phyloP scores from a whole-genome alignment of 257 asterid species.

The Petunia axillaris region DNA sequence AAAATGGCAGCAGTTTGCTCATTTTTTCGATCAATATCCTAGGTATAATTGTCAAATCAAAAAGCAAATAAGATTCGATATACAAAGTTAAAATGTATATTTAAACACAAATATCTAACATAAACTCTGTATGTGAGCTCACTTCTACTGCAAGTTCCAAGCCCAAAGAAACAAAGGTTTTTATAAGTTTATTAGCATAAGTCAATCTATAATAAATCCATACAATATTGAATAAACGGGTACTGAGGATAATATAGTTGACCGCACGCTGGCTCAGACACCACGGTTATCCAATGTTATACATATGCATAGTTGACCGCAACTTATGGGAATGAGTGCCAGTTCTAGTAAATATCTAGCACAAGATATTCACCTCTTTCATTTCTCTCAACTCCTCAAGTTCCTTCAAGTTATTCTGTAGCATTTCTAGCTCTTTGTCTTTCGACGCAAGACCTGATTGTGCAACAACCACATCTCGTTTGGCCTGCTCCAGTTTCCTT shows the following conservation, averaged over 20 bases:
- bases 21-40: slow-evolving; percentile 96
- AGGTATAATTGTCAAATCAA: slow-evolving; percentile 16
- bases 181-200: not conserved
- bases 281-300: no score
- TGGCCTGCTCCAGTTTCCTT: slow-evolving; percentile 68
- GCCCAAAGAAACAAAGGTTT: not conserved
- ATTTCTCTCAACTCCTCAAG: slow-evolving; percentile 93
- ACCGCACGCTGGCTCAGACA: not conserved
- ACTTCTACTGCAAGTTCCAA: not conserved
- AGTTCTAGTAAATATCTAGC: slow-evolving; percentile 5
- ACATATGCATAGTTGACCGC: no score
- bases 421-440: slow-evolving; percentile 58
- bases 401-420: slow-evolving; percentile 83
- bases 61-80: not conserved
- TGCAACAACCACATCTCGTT: slow-evolving; percentile 49
- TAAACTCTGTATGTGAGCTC: not conserved
- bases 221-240: not conserved
- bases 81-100: not conserved
- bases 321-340: not conserved
- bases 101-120: not conserved
- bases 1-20: slow-evolving; percentile 96
- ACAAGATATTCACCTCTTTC: slow-evolving; percentile 73
- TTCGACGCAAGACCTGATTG: slow-evolving; percentile 62
- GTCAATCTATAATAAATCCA: not conserved
- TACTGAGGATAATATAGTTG: not conserved